phyloP scores from a whole-genome alignment of 306 rosid genomes.

The Casuarina cunninghamiana region DNA sequence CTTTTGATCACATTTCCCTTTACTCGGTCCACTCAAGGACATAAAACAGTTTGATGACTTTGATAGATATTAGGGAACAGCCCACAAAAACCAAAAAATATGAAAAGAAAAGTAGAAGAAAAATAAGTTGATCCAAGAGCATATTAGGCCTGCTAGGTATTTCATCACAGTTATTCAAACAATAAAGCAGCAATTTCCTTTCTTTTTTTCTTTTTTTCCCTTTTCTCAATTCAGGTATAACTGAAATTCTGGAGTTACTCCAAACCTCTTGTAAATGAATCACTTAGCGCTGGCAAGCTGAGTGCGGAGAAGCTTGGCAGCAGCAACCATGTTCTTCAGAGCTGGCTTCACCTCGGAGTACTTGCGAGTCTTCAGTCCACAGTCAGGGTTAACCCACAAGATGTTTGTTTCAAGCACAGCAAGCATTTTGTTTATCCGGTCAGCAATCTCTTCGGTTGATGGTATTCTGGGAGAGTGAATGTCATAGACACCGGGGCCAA shows the following conservation, averaged over 20 bases:
- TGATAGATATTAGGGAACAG: slow-evolving; percentile 32
- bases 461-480: slow-evolving; percentile 96
- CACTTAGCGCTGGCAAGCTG: slow-evolving; percentile 73
- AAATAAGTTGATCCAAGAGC: slow-evolving; percentile 41
- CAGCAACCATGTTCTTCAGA: slow-evolving; percentile 73
- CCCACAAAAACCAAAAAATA: slow-evolving; percentile 45
- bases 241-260: slow-evolving; percentile 9
- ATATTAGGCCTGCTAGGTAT: slow-evolving; percentile 36
- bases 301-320: slow-evolving; percentile 80
- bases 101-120: background rate
- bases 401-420: slow-evolving; percentile 92
- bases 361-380: slow-evolving; percentile 95
- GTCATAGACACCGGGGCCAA: slow-evolving; percentile 94
- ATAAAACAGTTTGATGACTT: slow-evolving; percentile 14
- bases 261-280: slow-evolving; percentile 18
- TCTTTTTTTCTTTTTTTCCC: background rate
- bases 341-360: slow-evolving; percentile 86
- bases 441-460: slow-evolving; percentile 87
- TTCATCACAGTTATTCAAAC: slow-evolving; percentile 53
- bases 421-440: slow-evolving; percentile 90
- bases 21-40: too few species aligned
- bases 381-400: slow-evolving; percentile 95
- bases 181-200: slow-evolving; percentile 30
- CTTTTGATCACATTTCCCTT: too few species aligned
- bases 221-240: slow-evolving; percentile 17